Percentiles rank a stretch among this genome's conserved stretches.
phyloP scores from a whole-genome alignment of 768 basidiomycete genomes.

The Leccinum incarnatum region DNA sequence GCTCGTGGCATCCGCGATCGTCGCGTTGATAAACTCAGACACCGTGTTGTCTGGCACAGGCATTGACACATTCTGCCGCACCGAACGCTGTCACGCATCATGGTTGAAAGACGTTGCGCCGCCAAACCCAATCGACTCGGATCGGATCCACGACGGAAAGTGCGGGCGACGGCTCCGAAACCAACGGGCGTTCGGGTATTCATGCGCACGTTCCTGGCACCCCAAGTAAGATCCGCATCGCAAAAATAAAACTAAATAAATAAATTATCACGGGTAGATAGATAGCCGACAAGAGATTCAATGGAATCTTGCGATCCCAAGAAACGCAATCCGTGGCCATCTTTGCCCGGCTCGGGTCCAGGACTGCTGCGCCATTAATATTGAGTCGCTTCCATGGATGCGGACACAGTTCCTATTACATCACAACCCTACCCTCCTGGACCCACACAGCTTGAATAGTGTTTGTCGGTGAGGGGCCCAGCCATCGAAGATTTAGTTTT shows the following conservation, averaged over 20 bases:
- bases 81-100: background rate
- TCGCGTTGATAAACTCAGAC: constrained; percentile 1
- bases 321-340: background rate
- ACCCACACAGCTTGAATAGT: no score
- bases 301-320: background rate
- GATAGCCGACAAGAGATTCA: background rate
- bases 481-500: background rate
- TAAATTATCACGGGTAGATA: background rate
- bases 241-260: background rate
- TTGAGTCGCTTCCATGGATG: background rate
- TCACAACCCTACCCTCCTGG: background rate
- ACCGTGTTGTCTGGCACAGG: constrained; percentile 8
- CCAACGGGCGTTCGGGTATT: background rate
- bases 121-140: background rate
- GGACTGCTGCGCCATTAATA: background rate
- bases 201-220: background rate
- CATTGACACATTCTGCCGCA: constrained; percentile 1
- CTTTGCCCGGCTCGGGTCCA: background rate
- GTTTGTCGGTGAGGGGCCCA: no score
- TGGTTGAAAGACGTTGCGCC: background rate
- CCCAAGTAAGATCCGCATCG: background rate
- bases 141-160: background rate
- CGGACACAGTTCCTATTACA: background rate
- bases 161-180: background rate
- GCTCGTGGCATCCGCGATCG: background rate